Conservation (phyloP, 129 eudicot species). For the Pulicaria dysenterica region DNA sequence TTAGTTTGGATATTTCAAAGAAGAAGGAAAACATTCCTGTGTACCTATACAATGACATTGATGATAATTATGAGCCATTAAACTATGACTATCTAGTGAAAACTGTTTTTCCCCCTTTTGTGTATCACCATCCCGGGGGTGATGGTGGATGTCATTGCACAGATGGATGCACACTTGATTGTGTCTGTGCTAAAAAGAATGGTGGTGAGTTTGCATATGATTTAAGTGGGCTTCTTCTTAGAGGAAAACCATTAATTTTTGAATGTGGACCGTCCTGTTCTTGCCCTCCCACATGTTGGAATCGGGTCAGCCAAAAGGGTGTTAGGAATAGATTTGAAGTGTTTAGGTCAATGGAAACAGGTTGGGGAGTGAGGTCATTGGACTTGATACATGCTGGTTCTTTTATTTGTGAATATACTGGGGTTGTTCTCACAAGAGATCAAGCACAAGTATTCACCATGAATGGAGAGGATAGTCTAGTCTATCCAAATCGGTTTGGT, state of each 20-base stretch:
- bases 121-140: conserved; percentile 30
- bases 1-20: conserved; percentile 54
- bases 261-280: conserved; percentile 70
- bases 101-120: conserved; percentile 58
- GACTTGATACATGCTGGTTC: conserved; percentile 73
- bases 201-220: conserved; percentile 72
- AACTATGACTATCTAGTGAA: conserved; percentile 49
- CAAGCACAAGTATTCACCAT: conserved; percentile 62
- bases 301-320: conserved; percentile 74
- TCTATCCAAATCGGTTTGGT: conserved; percentile 74
- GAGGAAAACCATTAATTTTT: conserved; percentile 57
- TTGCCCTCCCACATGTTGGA: conserved; percentile 63
- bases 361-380: conserved; percentile 81
- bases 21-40: conserved; percentile 62
- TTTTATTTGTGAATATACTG: conserved; percentile 73
- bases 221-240: conserved; percentile 45
- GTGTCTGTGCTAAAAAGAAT: conserved; percentile 58
- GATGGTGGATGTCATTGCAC: conserved; percentile 56
- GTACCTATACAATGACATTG: conserved; percentile 60
- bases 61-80: conserved; percentile 56
- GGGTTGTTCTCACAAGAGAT: conserved; percentile 68
- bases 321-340: conserved; percentile 58
- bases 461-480: conserved; percentile 71
- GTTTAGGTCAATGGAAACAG: conserved; percentile 69
- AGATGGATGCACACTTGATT: conserved; percentile 47